These are phyloP conservation scores for Heterobasidion irregulare DNA, from an alignment of 1,284 basidiomycete species.

Conservation along the genomic window DNA sequence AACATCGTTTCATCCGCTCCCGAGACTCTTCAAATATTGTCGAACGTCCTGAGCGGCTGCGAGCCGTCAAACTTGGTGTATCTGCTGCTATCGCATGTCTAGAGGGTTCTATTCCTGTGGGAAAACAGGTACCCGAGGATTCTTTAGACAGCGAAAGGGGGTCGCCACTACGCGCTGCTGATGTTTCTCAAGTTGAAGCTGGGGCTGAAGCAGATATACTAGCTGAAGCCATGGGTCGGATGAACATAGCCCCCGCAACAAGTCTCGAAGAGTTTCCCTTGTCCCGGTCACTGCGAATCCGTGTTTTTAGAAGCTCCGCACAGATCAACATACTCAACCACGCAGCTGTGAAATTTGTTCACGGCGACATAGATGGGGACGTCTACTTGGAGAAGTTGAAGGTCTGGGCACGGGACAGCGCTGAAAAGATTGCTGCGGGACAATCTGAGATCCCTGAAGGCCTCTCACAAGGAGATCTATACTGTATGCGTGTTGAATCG, in stretches of 20 bases:
- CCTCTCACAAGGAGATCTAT: conserved; percentile 76
- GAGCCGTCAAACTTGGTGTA: conserved; percentile 74
- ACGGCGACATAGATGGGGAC: conserved; percentile 62
- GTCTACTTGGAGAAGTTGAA: conserved; percentile 59
- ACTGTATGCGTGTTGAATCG: conserved; percentile 45
- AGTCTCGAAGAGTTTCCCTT: conserved; percentile 7
- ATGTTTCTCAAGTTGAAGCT: background rate
- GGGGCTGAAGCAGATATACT: conserved; percentile 38
- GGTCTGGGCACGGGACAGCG: conserved; percentile 56
- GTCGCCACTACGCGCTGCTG: background rate
- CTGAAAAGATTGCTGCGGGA: conserved; percentile 54
- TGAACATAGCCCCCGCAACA: conserved; percentile 34
- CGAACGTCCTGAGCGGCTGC: conserved; percentile 85
- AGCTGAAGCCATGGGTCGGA: conserved; percentile 40
- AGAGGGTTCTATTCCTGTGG: conserved; percentile 29
- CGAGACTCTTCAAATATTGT: conserved; percentile 67
- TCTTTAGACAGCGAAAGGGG: background rate
- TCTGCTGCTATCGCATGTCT: conserved; percentile 71
- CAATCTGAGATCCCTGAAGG: conserved; percentile 75
- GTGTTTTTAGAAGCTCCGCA: conserved; percentile 44
- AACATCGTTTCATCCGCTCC: conserved; percentile 76
- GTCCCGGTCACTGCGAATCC: conserved; percentile 19
- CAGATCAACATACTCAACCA: conserved; percentile 47
- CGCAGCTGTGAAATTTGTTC: conserved; percentile 64
- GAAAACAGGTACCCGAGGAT: background rate